phyloP scores from a whole-genome alignment of 768 basidiomycete genomes.

The Lactifluus rugatus region DNA sequence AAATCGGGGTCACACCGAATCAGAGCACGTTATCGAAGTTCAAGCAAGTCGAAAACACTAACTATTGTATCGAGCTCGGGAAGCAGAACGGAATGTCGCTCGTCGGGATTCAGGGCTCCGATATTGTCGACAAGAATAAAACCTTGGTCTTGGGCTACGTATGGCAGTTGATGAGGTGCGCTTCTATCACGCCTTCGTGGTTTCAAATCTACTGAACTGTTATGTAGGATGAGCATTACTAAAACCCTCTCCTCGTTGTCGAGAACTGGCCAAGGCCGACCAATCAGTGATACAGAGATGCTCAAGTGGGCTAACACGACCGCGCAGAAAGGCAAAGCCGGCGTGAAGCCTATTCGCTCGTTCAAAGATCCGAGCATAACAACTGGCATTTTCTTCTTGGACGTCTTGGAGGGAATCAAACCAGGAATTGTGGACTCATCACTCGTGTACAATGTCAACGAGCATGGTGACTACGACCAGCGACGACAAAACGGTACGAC shows the following conservation, averaged over 20 bases:
- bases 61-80: constrained; percentile 88
- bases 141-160: constrained; percentile 93
- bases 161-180: constrained; percentile 94
- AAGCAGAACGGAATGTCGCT: constrained; percentile 91
- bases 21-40: constrained; percentile 84
- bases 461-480: constrained; percentile 69
- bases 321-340: constrained; percentile 59
- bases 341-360: constrained; percentile 61
- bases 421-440: constrained; percentile 93
- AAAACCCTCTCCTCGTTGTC: constrained; percentile 78
- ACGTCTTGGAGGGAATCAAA: constrained; percentile 80
- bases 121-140: constrained; percentile 89
- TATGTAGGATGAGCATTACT: constrained; percentile 67
- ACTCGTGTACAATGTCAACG: constrained; percentile 56
- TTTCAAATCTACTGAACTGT: not conserved
- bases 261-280: constrained; percentile 58
- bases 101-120: constrained; percentile 95
- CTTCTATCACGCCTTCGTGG: not conserved
- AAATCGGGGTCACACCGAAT: constrained; percentile 74
- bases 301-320: constrained; percentile 93
- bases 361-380: constrained; percentile 91
- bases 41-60: constrained; percentile 98
- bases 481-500: constrained; percentile 80
- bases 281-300: constrained; percentile 87
- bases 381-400: constrained; percentile 87